A percentile compares a stretch with the other conserved stretches of the same genome.
phyloP scores from a whole-genome alignment of 352 stramenopile genomes.

The Pythium volutum region DNA sequence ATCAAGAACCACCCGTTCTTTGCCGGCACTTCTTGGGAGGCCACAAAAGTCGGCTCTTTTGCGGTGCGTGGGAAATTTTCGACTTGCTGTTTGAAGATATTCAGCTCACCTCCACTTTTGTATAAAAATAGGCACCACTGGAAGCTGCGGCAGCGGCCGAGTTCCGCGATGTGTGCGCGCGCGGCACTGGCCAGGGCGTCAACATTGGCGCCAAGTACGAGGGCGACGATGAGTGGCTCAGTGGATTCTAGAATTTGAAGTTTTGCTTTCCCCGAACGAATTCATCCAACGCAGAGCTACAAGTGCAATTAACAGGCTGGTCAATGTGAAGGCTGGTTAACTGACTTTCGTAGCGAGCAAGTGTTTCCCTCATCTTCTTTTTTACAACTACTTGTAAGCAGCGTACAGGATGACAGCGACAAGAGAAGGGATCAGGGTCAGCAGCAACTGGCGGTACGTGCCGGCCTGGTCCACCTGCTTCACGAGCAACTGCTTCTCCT shows the following conservation, averaged over 20 bases:
- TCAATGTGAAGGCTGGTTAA: constrained; percentile 4
- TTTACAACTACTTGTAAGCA: constrained; percentile 42
- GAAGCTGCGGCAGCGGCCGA: constrained; percentile 60
- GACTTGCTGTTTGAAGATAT: neutral
- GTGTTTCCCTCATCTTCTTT: neutral
- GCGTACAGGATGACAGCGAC: constrained; percentile 52
- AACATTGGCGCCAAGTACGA: constrained; percentile 75
- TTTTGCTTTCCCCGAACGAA: constrained; percentile 1
- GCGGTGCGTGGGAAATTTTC: constrained; percentile 39
- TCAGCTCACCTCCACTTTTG: constrained; percentile 2
- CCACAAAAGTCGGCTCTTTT: constrained; percentile 77
- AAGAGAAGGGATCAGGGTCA: constrained; percentile 52
- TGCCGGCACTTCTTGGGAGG: constrained; percentile 76
- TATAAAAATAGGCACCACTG: constrained; percentile 56
- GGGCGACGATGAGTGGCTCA: constrained; percentile 73
- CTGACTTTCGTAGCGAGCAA: neutral
- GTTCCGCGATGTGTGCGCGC: constrained; percentile 72
- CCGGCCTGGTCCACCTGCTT: constrained; percentile 50
- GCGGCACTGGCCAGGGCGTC: constrained; percentile 41
- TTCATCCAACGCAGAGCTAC: constrained; percentile 15
- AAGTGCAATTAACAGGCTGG: constrained; percentile 6
- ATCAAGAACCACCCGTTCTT: constrained; percentile 87
- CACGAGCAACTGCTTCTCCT: constrained; percentile 39
- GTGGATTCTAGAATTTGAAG: constrained; percentile 50
- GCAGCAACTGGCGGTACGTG: constrained; percentile 54